Percentiles rank a stretch among this genome's conserved stretches.
Conservation (phyloP, 2,329 filamentous ascomycete species). For the Colletotrichum musae region DNA sequence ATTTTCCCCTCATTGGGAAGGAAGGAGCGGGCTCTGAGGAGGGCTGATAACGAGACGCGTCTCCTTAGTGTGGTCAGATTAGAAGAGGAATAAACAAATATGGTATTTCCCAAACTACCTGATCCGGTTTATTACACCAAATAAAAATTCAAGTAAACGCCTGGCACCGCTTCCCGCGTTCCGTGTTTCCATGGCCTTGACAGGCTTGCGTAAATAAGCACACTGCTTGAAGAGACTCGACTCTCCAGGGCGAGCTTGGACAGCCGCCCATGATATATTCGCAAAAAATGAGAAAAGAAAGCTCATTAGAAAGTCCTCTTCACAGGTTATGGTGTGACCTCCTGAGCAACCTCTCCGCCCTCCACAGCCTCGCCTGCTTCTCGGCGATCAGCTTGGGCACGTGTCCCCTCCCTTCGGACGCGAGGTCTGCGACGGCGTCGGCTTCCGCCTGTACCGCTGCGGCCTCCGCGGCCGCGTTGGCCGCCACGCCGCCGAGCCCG, state of each 20-base stretch:
- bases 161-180: conserved; percentile 5
- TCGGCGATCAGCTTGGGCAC: conserved; percentile 49
- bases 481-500: not conserved
- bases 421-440: conserved; percentile 43
- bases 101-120: conserved; percentile 23
- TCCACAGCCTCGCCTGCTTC: conserved; percentile 56
- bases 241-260: not conserved
- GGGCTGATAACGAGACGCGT: not conserved
- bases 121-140: not conserved
- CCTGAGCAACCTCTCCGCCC: conserved; percentile 56
- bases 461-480: conserved; percentile 39
- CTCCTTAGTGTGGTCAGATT: too few species aligned
- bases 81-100: conserved; percentile 5
- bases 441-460: conserved; percentile 45
- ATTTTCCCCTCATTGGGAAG: too few species aligned
- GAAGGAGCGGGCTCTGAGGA: too few species aligned
- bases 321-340: conserved; percentile 13
- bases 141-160: conserved; percentile 8
- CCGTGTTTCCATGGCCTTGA: conserved; percentile 6
- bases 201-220: not conserved
- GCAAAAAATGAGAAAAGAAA: not conserved
- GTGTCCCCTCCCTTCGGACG: conserved; percentile 38
- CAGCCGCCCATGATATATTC: not conserved
- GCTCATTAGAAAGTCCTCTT: not conserved
- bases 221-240: too few species aligned